Evolutionary conservation across 2,329 filamentous ascomycete genomes (phyloP).

Genomic region (Scopulariopsis brevicaulis): DNA sequence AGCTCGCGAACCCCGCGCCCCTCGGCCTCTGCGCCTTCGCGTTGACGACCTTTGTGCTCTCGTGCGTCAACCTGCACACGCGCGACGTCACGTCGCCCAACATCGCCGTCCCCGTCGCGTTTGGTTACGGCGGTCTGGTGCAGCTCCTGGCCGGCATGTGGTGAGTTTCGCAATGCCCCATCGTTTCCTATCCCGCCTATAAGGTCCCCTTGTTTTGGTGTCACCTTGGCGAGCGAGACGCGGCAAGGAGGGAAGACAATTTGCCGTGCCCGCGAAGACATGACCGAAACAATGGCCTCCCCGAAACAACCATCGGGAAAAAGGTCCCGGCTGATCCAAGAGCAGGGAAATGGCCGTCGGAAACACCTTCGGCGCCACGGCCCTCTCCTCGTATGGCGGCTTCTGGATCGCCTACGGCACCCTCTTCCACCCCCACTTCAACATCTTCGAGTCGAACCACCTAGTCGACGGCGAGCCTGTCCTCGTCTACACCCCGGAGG

Average conservation of each 20-base stretch:
- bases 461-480: constrained; percentile 28
- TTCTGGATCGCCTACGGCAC: constrained; percentile 75
- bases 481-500: constrained; percentile 18
- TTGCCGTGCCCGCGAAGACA: too few species aligned
- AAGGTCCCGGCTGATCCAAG: constrained; percentile 3
- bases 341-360: constrained; percentile 74
- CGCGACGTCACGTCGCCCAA: constrained; percentile 49
- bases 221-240: too few species aligned
- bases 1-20: constrained; percentile 71
- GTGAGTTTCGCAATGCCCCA: constrained; percentile 36
- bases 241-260: too few species aligned
- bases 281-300: too few species aligned
- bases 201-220: background rate
- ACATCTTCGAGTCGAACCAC: constrained; percentile 32
- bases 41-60: constrained; percentile 72
- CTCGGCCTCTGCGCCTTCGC: constrained; percentile 71
- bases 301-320: background rate
- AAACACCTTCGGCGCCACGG: constrained; percentile 78
- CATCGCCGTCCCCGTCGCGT: constrained; percentile 57
- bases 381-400: constrained; percentile 69
- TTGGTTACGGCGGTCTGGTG: constrained; percentile 67
- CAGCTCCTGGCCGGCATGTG: constrained; percentile 81
- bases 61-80: constrained; percentile 58
- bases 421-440: constrained; percentile 57
- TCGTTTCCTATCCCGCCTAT: background rate